A percentile compares a stretch with the other conserved stretches of the same genome.
Evolutionary conservation across 1,284 basidiomycete genomes (phyloP).

Genomic region (Naganishia liquefaciens): DNA sequence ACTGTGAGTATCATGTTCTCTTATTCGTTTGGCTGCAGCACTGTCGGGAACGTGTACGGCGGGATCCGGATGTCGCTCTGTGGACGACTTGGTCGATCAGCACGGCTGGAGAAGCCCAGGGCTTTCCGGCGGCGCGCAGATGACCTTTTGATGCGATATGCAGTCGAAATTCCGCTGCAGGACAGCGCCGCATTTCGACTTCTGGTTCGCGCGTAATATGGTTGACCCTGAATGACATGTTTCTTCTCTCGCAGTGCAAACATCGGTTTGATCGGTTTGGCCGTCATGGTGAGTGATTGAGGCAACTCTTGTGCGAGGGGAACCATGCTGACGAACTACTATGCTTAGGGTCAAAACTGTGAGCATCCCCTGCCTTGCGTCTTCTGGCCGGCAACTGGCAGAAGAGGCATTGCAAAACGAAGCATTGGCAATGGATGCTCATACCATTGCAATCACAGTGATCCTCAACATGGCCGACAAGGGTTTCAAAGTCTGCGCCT

Average conservation of each 20-base stretch:
- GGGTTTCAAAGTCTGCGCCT: slow-evolving; percentile 94
- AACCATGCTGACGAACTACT: background rate
- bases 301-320: too few species aligned
- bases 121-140: too few species aligned
- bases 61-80: too few species aligned
- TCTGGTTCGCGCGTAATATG: background rate
- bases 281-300: slow-evolving; percentile 30
- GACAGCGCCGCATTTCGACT: too few species aligned
- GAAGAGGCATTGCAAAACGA: background rate
- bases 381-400: background rate
- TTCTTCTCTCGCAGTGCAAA: slow-evolving; percentile 44
- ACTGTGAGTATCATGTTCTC: slow-evolving; percentile 8
- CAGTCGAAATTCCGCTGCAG: too few species aligned
- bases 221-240: slow-evolving; percentile 9
- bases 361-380: background rate
- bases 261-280: slow-evolving; percentile 50
- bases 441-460: slow-evolving; percentile 6
- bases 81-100: too few species aligned
- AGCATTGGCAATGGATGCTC: background rate
- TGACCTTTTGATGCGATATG: too few species aligned
- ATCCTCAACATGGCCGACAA: slow-evolving; percentile 99
- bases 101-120: too few species aligned
- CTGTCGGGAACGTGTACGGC: too few species aligned
- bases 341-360: slow-evolving; percentile 32
- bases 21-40: background rate